Conservation (phyloP, 1,284 basidiomycete species). For the Laetiporus sulphureus region DNA sequence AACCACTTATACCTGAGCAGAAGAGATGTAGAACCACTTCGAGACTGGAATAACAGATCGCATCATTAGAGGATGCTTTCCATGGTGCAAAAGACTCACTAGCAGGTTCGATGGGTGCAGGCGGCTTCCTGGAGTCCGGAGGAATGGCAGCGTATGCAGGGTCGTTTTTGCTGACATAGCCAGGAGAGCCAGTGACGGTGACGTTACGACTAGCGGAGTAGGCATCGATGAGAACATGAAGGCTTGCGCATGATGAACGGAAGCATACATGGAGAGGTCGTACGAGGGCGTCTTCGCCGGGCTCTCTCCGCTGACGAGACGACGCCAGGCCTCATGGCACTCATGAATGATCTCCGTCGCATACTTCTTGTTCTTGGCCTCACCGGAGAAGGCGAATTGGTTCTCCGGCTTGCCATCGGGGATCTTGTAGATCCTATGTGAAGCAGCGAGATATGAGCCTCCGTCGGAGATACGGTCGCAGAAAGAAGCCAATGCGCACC, state of each 20-base stretch:
- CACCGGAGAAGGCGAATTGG: slow-evolving; percentile 98
- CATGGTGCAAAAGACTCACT: slow-evolving; percentile 52
- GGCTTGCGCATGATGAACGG: slow-evolving; percentile 10
- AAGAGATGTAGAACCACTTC: slow-evolving; percentile 88
- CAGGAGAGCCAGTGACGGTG: slow-evolving; percentile 72
- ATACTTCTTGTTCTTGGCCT: slow-evolving; percentile 99
- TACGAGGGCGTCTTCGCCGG: slow-evolving; percentile 65
- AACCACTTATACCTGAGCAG: slow-evolving; percentile 58
- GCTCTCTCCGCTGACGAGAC: slow-evolving; percentile 79
- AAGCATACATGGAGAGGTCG: slow-evolving; percentile 75
- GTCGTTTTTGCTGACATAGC: slow-evolving; percentile 60
- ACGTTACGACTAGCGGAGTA: slow-evolving; percentile 49
- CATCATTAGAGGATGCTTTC: too few relatives aligned
- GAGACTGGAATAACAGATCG: slow-evolving; percentile 47
- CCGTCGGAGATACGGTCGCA: background rate
- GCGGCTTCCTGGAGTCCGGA: slow-evolving; percentile 72
- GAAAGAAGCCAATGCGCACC: slow-evolving; percentile 37
- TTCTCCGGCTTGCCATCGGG: slow-evolving; percentile 99
- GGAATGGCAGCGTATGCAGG: slow-evolving; percentile 65
- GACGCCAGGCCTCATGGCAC: slow-evolving; percentile 98
- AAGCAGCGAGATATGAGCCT: slow-evolving; percentile 8
- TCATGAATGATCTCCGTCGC: slow-evolving; percentile 98
- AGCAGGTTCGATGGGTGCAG: slow-evolving; percentile 84
- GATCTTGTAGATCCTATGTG: slow-evolving; percentile 98
- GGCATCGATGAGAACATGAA: slow-evolving; percentile 13